phyloP scores from a whole-genome alignment of 1,284 basidiomycete genomes.

The Boletus sp. region DNA sequence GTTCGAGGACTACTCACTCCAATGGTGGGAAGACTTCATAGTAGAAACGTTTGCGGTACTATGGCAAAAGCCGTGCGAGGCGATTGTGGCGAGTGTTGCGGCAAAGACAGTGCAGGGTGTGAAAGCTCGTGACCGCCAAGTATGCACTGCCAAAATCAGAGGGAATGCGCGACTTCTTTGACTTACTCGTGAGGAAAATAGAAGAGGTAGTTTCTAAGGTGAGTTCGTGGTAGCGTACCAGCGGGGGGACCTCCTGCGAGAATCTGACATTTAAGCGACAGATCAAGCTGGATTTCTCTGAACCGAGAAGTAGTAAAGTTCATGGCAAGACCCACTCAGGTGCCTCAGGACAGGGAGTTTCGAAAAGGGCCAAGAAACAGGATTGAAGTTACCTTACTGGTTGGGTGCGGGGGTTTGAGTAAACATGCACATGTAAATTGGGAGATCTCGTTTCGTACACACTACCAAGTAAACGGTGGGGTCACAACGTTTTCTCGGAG shows the following conservation, averaged over 20 bases:
- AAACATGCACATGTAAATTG: not conserved
- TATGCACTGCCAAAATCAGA: not conserved
- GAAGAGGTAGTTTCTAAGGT: not conserved
- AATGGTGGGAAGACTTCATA: slow-evolving; percentile 17
- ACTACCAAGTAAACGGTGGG: not conserved
- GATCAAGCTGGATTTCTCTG: slow-evolving; percentile 8
- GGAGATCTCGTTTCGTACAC: not conserved
- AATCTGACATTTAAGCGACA: slow-evolving; percentile 6
- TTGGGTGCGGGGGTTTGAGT: not conserved
- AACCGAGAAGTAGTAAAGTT: not conserved
- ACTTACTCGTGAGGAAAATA: not conserved
- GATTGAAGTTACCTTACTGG: not conserved
- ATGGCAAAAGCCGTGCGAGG: slow-evolving; percentile 9
- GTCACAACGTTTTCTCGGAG: not conserved
- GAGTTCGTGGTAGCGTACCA: not conserved
- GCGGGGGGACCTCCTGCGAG: not conserved
- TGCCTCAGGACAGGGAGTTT: no score
- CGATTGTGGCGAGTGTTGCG: not conserved
- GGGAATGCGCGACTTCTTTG: slow-evolving; percentile 1
- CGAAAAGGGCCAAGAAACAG: not conserved
- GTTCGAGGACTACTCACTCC: not conserved
- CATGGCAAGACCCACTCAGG: no score
- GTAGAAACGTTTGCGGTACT: not conserved
- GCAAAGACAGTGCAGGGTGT: not conserved
- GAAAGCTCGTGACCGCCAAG: not conserved